These are phyloP conservation scores for Gracilaria vermiculophylla DNA, from an alignment of 23 red algal species.

Conservation along the genomic window DNA sequence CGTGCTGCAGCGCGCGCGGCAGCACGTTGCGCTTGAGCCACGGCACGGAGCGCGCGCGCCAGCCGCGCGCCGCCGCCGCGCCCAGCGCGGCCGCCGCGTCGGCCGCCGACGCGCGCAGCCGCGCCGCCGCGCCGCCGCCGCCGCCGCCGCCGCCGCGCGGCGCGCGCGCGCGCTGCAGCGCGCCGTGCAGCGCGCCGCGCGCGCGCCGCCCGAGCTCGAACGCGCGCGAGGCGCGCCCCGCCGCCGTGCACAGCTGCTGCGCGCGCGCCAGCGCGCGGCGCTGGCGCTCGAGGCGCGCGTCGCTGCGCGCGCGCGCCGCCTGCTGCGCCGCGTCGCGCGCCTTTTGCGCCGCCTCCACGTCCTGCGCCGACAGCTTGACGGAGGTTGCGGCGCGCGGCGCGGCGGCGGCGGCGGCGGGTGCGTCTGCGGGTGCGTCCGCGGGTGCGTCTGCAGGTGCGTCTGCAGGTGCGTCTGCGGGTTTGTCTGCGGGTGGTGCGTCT, in stretches of 20 bases:
- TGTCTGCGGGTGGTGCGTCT: background rate
- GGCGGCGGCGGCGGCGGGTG: background rate
- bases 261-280: constrained; percentile 1
- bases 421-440: background rate
- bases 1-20: background rate
- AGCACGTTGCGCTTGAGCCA: constrained; percentile 23
- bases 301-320: background rate
- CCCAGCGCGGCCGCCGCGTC: constrained; percentile 3
- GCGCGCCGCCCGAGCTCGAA: constrained; percentile 42
- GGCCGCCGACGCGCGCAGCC: constrained; percentile 32
- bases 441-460: background rate
- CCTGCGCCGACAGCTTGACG: background rate
- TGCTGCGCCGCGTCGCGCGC: constrained; percentile 28
- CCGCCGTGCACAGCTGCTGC: constrained; percentile 9
- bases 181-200: background rate
- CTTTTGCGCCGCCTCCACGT: constrained; percentile 3
- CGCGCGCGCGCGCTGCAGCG: constrained; percentile 1
- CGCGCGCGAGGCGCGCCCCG: constrained; percentile 5
- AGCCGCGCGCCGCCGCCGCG: background rate
- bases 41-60: constrained; percentile 19
- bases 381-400: background rate
- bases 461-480: background rate
- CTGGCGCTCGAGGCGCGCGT: background rate
- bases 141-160: constrained; percentile 28
- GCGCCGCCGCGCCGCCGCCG: background rate